Evolutionary conservation across 2,329 filamentous ascomycete genomes (phyloP), one percentile per base, ranked within the genome.

Genomic region (Alternaria metachromatica): DNA sequence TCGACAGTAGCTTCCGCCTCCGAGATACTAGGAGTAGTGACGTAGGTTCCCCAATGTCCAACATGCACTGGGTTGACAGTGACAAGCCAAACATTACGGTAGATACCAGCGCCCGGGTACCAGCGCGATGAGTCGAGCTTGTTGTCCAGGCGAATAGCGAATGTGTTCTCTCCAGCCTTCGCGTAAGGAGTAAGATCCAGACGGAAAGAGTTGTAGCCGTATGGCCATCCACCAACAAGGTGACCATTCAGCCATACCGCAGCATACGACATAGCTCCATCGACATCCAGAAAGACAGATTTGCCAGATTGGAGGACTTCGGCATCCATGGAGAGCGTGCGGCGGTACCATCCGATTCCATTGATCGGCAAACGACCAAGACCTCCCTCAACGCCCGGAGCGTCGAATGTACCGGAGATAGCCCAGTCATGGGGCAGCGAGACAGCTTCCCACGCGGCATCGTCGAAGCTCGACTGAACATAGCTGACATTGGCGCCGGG

Each of bases 261-360:
- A 2, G 84, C 78, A 63, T 85, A 85, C 0, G 84, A 82, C 84
- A 85, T 85, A 51, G 84, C 84, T 3, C 85, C 84, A 60, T 86
- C 84, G 20, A 86, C 68, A 21, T 86, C 84, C 5, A 86, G 72
- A 55, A 79, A 86, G 12, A 85, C 68, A 0, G 76, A 71, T 56
- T 82, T 84, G 9, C 74, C 77, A 18, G 67, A 57, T n/a, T 82
- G 78, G 3, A 63, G 48, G 33, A 48, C 12, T 3, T 69, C 70
- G 0, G 66, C n/a, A 11, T 68, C 41, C 4, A 83, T 59, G 0
- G 71, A 67, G 1, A 87, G 9, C 3, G 72, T 82, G 26, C 80
- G 78, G 5, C 85, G 83, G 66, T 87, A 87, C 85, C 85, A 87
- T 2, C 83, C 85, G 2, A 87, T 81, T 3, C 86, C 86, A n/a